Conservation (phyloP, 768 basidiomycete genomes). For the Suillus sp. region DNA sequence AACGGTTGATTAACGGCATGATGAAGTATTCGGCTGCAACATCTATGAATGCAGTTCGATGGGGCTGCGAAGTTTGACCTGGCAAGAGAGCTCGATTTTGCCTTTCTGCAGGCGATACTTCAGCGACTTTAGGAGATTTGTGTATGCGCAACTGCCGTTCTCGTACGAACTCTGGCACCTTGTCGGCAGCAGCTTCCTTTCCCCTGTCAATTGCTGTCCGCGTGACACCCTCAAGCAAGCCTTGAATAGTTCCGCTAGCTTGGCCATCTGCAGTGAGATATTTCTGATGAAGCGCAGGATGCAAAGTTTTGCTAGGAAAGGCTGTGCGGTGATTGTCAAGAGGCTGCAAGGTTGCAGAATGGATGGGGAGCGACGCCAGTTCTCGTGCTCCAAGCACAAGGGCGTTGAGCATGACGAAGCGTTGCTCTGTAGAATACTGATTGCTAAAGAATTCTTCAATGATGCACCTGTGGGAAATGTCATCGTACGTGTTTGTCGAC, state of each 20-base stretch:
- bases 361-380: conserved; percentile 54
- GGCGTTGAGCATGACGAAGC: conserved; percentile 83
- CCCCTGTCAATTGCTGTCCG: conserved; percentile 62
- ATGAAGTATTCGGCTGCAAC: conserved; percentile 89
- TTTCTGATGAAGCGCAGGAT: conserved; percentile 67
- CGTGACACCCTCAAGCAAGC: conserved; percentile 65
- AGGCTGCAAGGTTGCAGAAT: conserved; percentile 32
- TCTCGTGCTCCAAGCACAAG: conserved; percentile 87
- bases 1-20: conserved; percentile 87
- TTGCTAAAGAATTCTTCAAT: conserved; percentile 94
- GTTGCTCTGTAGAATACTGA: conserved; percentile 87
- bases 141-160: conserved; percentile 75
- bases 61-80: conserved; percentile 13
- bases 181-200: conserved; percentile 53
- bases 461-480: conserved; percentile 53
- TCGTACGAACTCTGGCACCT: conserved; percentile 63
- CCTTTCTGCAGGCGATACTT: conserved; percentile 34
- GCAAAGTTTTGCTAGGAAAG: conserved; percentile 85
- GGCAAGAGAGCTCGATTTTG: conserved; percentile 19
- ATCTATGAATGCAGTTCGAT: conserved; percentile 51
- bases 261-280: conserved; percentile 53
- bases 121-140: conserved; percentile 47
- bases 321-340: conserved; percentile 38
- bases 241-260: conserved; percentile 47
- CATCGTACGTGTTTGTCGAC: not conserved